Evolutionary conservation across 2,329 filamentous ascomycete genomes (phyloP), one percentile per base, ranked within the genome.

Genomic region (Xylaria sp.): DNA sequence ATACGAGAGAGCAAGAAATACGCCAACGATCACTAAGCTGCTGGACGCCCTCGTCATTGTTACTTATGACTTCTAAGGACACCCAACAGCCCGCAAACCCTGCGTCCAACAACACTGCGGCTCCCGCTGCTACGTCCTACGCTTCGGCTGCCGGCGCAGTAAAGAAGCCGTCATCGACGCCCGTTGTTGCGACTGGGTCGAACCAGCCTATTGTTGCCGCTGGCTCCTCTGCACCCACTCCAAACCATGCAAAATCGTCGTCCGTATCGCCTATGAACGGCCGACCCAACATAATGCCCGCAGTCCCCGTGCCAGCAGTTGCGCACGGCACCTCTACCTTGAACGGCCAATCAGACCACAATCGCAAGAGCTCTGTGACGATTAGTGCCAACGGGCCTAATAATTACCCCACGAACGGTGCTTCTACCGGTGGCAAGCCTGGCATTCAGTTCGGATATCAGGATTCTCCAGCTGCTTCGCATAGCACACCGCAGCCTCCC

Each of bases 311-410:
- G 74, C 90, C 91, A 74, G 81, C 84, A 74, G 88, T 92, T 74
- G 87, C 86, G 71, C 88, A 89, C 81, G 87, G 87, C 81, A 88
- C 85, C 77, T 82, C 85, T 78, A 86, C 86, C 77, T 82, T 88
- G 75, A 96, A 97, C 88, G 93, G 93, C 74, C 83, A 84, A 74
- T 81, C 86, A 63, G 85, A 85, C 75, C 94, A 98, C 84, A 87
- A 86, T 78, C 90, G 93, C 79, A 97, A 97, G 83, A 90, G 90
- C 72, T 97, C 95, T 21, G 92, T 97, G 77, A 97, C 94, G 77
- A 97, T 98, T 85, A 94, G 89, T 80, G 91, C 93, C 75, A 92
- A 92, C 78, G 93, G 92, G 74, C 88, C 92, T 65, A 92, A 87
- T 74, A 90, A 90, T 78, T 92, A 90, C 80, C 88, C 90, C 69